phyloP scores from a whole-genome alignment of 768 basidiomycete species.

The Termitomyces sp. region DNA sequence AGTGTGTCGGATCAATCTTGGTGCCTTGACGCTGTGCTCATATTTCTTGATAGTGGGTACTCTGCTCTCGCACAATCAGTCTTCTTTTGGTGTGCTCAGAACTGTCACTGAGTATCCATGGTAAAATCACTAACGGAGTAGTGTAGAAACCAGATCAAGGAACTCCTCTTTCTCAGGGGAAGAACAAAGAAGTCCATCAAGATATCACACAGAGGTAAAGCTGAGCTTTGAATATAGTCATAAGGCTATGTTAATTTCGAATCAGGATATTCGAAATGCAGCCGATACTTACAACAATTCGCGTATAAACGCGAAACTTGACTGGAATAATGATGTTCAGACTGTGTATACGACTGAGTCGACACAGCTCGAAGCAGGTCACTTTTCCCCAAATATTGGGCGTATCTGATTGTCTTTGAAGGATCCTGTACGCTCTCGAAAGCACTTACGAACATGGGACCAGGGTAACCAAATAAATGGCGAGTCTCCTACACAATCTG shows the following conservation, averaged over 20 bases:
- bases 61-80: slow-evolving; percentile 41
- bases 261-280: slow-evolving; percentile 31
- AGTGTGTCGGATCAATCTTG: slow-evolving; percentile 13
- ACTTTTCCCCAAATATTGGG: neutral
- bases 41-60: slow-evolving; percentile 34
- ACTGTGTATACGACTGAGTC: slow-evolving; percentile 36
- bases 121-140: slow-evolving; percentile 12
- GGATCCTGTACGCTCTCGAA: slow-evolving; percentile 41
- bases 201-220: slow-evolving; percentile 40
- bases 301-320: slow-evolving; percentile 37
- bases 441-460: slow-evolving; percentile 63
- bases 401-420: slow-evolving; percentile 14
- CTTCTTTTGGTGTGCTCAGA: slow-evolving; percentile 23
- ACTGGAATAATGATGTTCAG: slow-evolving; percentile 41
- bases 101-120: slow-evolving; percentile 10
- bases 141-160: slow-evolving; percentile 38
- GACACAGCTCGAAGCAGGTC: slow-evolving; percentile 39
- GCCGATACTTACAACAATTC: slow-evolving; percentile 36
- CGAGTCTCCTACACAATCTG: slow-evolving; percentile 14
- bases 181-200: slow-evolving; percentile 38
- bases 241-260: neutral
- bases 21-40: slow-evolving; percentile 7
- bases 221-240: neutral
- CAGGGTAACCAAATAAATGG: slow-evolving; percentile 41
- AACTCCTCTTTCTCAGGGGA: slow-evolving; percentile 48